Percentiles rank a stretch among this genome's conserved stretches.
These are phyloP conservation scores for Helotiales sp. DNA, from an alignment of 2,329 filamentous ascomycete genomes.

Conservation along the genomic window DNA sequence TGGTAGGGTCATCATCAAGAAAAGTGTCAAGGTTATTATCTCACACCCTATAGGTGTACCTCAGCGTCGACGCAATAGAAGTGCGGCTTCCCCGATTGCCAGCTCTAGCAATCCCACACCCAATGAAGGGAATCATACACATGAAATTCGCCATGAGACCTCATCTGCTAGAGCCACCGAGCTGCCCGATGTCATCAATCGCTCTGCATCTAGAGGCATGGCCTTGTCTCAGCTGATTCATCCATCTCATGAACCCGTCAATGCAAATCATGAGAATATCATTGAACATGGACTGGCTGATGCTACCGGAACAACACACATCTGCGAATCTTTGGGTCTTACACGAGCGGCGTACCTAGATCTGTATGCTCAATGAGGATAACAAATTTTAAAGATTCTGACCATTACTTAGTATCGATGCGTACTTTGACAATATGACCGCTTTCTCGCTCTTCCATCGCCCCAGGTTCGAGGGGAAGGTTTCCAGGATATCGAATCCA, in stretches of 20 bases:
- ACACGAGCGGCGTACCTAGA: background rate
- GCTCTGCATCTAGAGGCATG: slow-evolving; percentile 3
- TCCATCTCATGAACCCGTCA: slow-evolving; percentile 5
- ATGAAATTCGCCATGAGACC: background rate
- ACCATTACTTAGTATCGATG: background rate
- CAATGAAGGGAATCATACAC: background rate
- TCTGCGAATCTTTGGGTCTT: background rate
- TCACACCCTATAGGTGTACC: background rate
- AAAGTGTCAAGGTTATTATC: background rate
- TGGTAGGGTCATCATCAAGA: background rate
- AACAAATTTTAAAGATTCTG: background rate
- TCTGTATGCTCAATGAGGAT: background rate
- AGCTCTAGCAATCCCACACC: background rate
- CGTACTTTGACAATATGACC: slow-evolving; percentile 19
- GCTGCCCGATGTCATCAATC: background rate
- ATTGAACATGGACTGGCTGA: background rate
- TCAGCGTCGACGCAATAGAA: background rate
- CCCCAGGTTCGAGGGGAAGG: slow-evolving; percentile 13
- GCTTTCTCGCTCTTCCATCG: slow-evolving; percentile 18
- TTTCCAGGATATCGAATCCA: slow-evolving; percentile 17
- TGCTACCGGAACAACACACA: background rate
- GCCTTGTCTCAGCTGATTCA: slow-evolving; percentile 8
- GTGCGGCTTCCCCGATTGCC: background rate
- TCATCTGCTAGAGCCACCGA: background rate
- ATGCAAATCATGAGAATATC: background rate